Evolutionary conservation across 441 rosid species (phyloP), one percentile per base, ranked within the genome.

Genomic region (Adansonia madagascariensis): DNA sequence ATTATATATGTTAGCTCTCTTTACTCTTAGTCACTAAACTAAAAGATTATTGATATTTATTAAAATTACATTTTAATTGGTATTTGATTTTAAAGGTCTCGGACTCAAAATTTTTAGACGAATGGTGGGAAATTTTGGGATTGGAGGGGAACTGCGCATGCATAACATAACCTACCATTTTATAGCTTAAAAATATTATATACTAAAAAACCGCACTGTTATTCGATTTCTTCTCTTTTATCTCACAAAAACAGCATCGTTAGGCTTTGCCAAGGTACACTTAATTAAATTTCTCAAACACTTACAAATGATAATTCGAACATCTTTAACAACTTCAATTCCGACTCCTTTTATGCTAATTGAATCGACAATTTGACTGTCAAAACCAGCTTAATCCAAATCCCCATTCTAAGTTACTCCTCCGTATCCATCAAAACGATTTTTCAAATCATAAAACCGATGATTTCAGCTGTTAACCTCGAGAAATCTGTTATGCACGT

Each of bases 371-470:
- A 75, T 20, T 83, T 89, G 0, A 74, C 83, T 59, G 77, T 71
- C 3, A 83, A 79, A 57, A 4, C 61, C 46, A 89, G 86, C n/a
- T 50, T 91, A 60, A 83, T 78, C 73, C 93, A 89, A 82, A 81
- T 88, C 78, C 91, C 39, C 39, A 91, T 77, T 84, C 89, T 15
- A 90, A 77, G 68, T 78, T 91, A 55, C 14, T 87, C 4, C 81
- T 86, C 46, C 60, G 89, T 47, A 78, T 87, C 68, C 90, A 80
- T 0, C 67, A 65, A 3, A 84, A 85, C 56, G 78, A 93, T 9
- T 92, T 92, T 83, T 75, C 92, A 79, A 86, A 86, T 88, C 43
- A 78, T 91, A 18, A 90, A 91, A 78, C 84, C 91, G 15, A 70
- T 91, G 0, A 85, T 85, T 0, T 71, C 70, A 0, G 74, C 83